Percentiles rank a stretch among this genome's conserved stretches.
phyloP scores from a whole-genome alignment of 345 rosid genomes.

The Cardiospermum halicacabum region DNA sequence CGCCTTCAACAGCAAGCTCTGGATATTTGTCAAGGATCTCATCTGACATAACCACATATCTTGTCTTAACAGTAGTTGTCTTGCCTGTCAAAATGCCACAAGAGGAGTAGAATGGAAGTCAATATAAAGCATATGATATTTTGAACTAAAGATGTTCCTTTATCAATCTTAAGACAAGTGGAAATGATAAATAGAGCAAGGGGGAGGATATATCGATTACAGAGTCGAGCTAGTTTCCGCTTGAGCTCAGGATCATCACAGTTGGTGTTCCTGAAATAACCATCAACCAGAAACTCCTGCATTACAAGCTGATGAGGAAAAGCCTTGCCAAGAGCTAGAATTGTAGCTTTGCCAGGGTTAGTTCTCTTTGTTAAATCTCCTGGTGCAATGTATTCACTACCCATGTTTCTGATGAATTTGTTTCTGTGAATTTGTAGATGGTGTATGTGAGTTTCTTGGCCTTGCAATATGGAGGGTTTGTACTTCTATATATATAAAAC shows the following conservation, averaged over 20 bases:
- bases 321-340: conserved; percentile 85
- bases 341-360: conserved; percentile 66
- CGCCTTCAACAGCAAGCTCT: conserved; percentile 75
- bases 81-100: conserved; percentile 49
- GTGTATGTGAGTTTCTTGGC: conserved; percentile 10
- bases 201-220: conserved; percentile 33
- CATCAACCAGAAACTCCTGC: conserved; percentile 93
- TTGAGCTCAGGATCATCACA: conserved; percentile 91
- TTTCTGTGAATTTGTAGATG: background rate
- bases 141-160: background rate
- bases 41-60: conserved; percentile 95
- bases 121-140: background rate
- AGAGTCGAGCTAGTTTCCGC: conserved; percentile 79
- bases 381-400: conserved; percentile 31
- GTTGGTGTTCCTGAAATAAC: conserved; percentile 82
- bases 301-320: conserved; percentile 96
- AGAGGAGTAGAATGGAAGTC: background rate
- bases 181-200: background rate
- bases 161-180: background rate
- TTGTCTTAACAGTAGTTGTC: conserved; percentile 91
- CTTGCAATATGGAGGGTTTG: conserved; percentile 16
- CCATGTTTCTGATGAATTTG: conserved; percentile 35
- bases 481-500: conserved; percentile 29
- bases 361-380: conserved; percentile 31
- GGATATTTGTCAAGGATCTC: conserved; percentile 84